Evolutionary conservation across 2,329 filamentous ascomycete species (phyloP).

Genomic region (Fusarium sp.): DNA sequence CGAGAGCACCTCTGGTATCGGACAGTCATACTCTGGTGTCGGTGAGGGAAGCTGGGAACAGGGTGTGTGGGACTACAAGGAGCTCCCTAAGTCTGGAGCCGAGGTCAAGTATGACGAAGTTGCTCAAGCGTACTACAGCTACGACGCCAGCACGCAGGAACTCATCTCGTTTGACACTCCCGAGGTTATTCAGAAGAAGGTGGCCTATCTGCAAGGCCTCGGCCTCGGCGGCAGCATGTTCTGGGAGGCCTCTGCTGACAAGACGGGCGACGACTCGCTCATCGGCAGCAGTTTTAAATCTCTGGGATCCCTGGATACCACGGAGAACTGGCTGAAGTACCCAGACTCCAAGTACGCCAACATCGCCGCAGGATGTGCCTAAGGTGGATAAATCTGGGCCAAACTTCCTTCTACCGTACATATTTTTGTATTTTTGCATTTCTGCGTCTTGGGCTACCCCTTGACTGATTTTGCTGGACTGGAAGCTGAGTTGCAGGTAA

Average conservation of each 20-base stretch:
- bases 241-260: constrained; percentile 39
- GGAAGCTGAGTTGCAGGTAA: constrained; percentile 2
- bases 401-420: neutral
- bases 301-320: constrained; percentile 23
- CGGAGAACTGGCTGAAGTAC: constrained; percentile 33
- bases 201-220: constrained; percentile 22
- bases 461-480: neutral
- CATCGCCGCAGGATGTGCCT: constrained; percentile 51
- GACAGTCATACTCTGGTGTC: constrained; percentile 29
- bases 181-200: constrained; percentile 26
- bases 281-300: constrained; percentile 25
- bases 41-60: constrained; percentile 32
- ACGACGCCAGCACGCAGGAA: constrained; percentile 30
- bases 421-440: neutral
- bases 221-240: constrained; percentile 40
- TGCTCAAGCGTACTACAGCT: constrained; percentile 39
- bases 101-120: constrained; percentile 23
- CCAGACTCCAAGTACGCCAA: constrained; percentile 69
- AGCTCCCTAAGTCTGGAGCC: constrained; percentile 32
- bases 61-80: constrained; percentile 41
- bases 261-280: constrained; percentile 31
- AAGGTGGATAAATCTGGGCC: neutral
- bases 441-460: constrained; percentile 61
- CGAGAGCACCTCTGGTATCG: constrained; percentile 29
- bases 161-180: constrained; percentile 37